Base-by-base conservation (phyloP, 225 moss, liverwort and hornwort genomes). In the Thuidium tamariscinum region DNA sequence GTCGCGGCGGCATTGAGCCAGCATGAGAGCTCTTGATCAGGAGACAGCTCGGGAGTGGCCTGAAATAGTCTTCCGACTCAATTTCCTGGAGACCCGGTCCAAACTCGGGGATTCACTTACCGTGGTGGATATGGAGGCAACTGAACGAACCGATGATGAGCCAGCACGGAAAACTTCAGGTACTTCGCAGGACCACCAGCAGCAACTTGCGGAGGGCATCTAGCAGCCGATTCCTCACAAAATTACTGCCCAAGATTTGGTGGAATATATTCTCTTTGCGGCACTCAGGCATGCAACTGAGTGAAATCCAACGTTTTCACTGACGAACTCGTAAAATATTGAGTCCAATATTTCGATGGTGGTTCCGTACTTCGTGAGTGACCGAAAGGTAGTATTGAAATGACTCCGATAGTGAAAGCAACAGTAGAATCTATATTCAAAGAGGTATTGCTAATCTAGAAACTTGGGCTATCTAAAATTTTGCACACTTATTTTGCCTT, bases 31-130 rank as follows among this genome's bases (percentile, higher is more conserved):
- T 74, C 64, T 70, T 59, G 48, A 61, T 78, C 39, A 59, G 79
- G 82, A 79, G 79, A 78, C 51, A 79, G 10, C n/a, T 30, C 16
- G 4, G 29, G 32, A 16, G 59, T 67, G 74, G 83, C 84, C 77
- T 83, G 81, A 86, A 91, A 70, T 71, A 70, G 86, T 83, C 86
- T 11, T 66, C 34, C 16, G 32, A 69, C 56, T 36, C 8, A 25
- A 30, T 21, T 36, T 80, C 87, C 86, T 77, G 32, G 72, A 70
- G 89, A 91, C 89, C 87, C 51, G 89, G 87, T 91, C 91, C 64
- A 29, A 81, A 81, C 49, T 15, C 51, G 13, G 51, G 29, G 73
- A 79, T 79, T 60, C 30, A 60, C 30, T 71, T 56, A 57, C 46
- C 56, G 27, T 49, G 48, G 71, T 34, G 27, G 44, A 49, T 67